Evolutionary conservation across 2,329 filamentous ascomycete genomes (phyloP).

Genomic region (Colletotrichum australisinense): DNA sequence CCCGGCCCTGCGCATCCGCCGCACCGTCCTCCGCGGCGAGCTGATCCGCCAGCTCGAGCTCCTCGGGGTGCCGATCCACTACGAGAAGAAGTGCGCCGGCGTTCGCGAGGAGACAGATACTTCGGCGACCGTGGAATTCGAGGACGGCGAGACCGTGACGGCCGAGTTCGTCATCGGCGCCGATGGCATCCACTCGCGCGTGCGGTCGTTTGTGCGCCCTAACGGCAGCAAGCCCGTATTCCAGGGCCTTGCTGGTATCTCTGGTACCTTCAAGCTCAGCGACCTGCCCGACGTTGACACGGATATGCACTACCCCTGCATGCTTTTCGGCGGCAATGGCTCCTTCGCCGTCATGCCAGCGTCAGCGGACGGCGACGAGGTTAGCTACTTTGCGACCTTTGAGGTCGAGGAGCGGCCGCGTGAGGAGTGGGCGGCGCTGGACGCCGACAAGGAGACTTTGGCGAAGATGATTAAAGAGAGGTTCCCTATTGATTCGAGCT

Average conservation of each 20-base stretch:
- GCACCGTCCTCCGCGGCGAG: conserved; percentile 60
- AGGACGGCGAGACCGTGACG: background rate
- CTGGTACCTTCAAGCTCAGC: background rate
- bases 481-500: background rate
- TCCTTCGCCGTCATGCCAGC: conserved; percentile 13
- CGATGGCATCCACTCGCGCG: background rate
- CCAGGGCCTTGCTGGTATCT: background rate
- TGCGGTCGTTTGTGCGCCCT: background rate
- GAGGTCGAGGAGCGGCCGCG: background rate
- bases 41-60: conserved; percentile 54
- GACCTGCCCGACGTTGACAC: background rate
- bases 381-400: conserved; percentile 2
- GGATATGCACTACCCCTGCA: background rate
- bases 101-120: background rate
- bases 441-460: background rate
- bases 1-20: conserved; percentile 63
- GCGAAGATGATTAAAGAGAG: background rate
- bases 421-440: background rate
- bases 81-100: conserved; percentile 56
- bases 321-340: conserved; percentile 1
- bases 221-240: background rate
- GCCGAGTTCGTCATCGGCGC: background rate
- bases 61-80: conserved; percentile 54
- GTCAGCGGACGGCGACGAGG: conserved; percentile 9
- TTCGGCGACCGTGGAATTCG: background rate